Base-by-base conservation (phyloP, 345 rosid species). In the Hypericum perforatum region DNA sequence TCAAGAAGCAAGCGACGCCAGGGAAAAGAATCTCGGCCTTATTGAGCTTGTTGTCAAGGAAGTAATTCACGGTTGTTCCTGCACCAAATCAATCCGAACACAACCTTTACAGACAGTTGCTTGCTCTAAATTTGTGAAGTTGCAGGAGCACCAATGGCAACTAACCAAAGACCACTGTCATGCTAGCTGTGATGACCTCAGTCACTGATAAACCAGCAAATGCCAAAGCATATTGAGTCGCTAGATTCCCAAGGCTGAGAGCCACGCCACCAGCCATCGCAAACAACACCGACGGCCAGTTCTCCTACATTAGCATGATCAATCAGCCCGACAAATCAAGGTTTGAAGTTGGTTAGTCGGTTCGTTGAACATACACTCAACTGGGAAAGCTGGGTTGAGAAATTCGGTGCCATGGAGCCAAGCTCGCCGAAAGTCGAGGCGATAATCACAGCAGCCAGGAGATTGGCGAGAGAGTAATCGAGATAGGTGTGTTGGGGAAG, bases 401-500 rank as follows among this genome's bases (percentile, higher is more conserved):
- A 89, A 63, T 77, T 83, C 0, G 89, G 92, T 6, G 63, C 42
- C 53, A 69, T 69, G 0, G 49, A 64, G 9, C 74, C 83, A 1
- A 85, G 59, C 67, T 75, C 70, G 45, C 95, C 95, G 50, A 89
- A 80, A 11, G 88, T 64, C 38, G 78, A 73, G 49, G 90, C 97
- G 36, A 83, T 81, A 57, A 89, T 61, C 13, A 78, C 37, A 15
- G 95, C 89, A 50, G 88, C 86, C 51, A 78, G 66, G 59, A 86
- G 76, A 70, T 84, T 89, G 9, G 88, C 75, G 65, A 82, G 63
- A 11, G 95, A 74, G 49, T 82, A 89, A 74, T 89, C 94, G 11
- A 86, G 94, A 63, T 81, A 89, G 57, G 94, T 86, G 49, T 89
- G 95, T 52, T 86, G 97, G 57, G 97, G 95, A 54, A 82, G 94